These are phyloP conservation scores for Theobroma cacao DNA, from an alignment of 345 rosid species.

Conservation along the genomic window DNA sequence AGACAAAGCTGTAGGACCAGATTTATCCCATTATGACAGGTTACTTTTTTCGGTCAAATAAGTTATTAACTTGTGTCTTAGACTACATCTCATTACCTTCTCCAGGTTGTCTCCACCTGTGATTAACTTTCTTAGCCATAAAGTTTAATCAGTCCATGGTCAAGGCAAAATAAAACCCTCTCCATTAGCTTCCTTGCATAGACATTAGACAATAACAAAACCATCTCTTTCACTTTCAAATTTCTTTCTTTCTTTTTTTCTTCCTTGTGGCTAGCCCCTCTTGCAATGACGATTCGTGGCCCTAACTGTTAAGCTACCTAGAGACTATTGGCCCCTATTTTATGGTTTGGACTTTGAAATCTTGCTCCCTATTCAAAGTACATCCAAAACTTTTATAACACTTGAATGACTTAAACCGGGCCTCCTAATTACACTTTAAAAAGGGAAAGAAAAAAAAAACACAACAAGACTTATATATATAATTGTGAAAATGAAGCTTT, in stretches of 20 bases:
- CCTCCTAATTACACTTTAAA: background rate
- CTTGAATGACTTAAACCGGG: background rate
- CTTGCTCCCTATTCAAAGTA: constrained; percentile 55
- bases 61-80: constrained; percentile 9
- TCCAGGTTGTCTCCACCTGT: constrained; percentile 38
- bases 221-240: constrained; percentile 18
- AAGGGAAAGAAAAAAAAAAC: background rate
- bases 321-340: constrained; percentile 33
- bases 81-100: constrained; percentile 1
- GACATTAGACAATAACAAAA: constrained; percentile 8
- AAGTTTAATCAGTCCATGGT: background rate
- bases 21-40: constrained; percentile 8
- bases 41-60: constrained; percentile 21
- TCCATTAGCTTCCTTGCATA: background rate
- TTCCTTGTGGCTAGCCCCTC: background rate
- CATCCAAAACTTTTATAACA: constrained; percentile 3
- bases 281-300: constrained; percentile 27
- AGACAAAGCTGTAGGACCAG: constrained; percentile 34
- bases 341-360: constrained; percentile 67
- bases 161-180: background rate
- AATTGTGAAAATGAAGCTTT: constrained; percentile 28
- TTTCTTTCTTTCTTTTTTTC: background rate
- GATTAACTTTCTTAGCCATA: constrained; percentile 12
- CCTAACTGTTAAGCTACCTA: constrained; percentile 17
- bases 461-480: background rate